These are phyloP conservation scores for Coemansia sp. DNA, from an alignment of 192 early-diverging fungal genomes.

Conservation along the genomic window DNA sequence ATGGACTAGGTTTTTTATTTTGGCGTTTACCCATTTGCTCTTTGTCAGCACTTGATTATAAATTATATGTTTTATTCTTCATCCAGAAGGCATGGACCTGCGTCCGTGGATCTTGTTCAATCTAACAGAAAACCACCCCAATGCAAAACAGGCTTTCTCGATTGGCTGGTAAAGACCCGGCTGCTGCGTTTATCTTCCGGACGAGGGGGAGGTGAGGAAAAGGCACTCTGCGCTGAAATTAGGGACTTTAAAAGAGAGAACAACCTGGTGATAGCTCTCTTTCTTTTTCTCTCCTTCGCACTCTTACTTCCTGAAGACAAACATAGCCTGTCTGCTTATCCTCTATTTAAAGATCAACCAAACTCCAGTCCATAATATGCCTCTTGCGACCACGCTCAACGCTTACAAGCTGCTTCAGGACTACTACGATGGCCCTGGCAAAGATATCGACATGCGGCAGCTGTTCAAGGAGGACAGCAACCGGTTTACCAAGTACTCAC, in stretches of 20 bases:
- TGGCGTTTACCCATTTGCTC: background rate
- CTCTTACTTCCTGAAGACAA: background rate
- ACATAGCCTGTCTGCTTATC: no score
- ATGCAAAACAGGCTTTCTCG: no score
- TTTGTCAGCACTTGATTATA: background rate
- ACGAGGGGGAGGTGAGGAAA: slow-evolving; percentile 3
- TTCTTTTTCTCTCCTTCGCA: background rate
- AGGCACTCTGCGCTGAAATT: background rate
- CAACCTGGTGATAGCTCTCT: background rate
- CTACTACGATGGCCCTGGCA: slow-evolving; percentile 80
- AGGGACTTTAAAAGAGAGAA: no score
- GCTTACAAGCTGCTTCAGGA: slow-evolving; percentile 89
- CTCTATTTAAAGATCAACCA: background rate
- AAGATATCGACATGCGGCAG: slow-evolving; percentile 72
- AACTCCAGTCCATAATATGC: slow-evolving; percentile 55
- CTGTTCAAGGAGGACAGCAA: slow-evolving; percentile 73
- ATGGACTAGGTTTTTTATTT: slow-evolving; percentile 31
- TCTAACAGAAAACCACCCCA: no score
- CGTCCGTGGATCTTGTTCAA: no score
- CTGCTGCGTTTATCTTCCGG: background rate
- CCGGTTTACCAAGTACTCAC: slow-evolving; percentile 81
- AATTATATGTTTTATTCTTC: background rate
- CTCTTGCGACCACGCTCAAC: slow-evolving; percentile 69
- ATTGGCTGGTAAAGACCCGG: slow-evolving; percentile 4
- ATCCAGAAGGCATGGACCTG: background rate